Conservation (phyloP, 2,329 filamentous ascomycete genomes). For the Trichoderma guizhouense region DNA sequence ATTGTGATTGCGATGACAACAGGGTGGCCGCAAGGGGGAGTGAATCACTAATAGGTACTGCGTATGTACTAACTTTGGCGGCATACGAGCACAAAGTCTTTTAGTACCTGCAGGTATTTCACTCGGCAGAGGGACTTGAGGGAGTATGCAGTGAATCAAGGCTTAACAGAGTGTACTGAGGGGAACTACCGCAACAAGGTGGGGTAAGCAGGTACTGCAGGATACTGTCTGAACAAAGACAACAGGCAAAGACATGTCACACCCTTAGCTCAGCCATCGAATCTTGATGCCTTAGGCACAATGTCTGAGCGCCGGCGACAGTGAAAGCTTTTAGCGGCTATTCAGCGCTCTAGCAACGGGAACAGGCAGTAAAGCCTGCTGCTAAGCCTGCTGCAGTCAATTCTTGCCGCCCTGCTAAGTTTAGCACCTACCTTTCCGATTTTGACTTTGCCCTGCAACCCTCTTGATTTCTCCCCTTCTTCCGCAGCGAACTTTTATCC, state of each 20-base stretch:
- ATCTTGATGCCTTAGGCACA: constrained; percentile 17
- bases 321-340: constrained; percentile 12
- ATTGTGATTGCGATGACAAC: neutral
- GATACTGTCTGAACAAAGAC: neutral
- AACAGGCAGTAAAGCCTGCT: neutral
- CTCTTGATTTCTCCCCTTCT: constrained; percentile 11
- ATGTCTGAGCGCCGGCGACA: neutral
- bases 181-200: neutral
- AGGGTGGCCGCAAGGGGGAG: neutral
- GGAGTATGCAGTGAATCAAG: neutral
- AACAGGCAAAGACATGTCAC: neutral
- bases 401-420: constrained; percentile 15
- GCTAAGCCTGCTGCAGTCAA: constrained; percentile 8
- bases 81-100: neutral
- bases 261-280: neutral
- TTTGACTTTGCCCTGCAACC: constrained; percentile 15
- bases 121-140: neutral
- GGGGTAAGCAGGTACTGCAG: neutral
- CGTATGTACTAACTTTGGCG: neutral
- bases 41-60: neutral
- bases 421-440: neutral
- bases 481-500: neutral
- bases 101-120: neutral
- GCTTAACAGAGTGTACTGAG: neutral
- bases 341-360: constrained; percentile 16